Conservation (phyloP, 805 yeast species). For the Starmerella lactis-condensi region DNA sequence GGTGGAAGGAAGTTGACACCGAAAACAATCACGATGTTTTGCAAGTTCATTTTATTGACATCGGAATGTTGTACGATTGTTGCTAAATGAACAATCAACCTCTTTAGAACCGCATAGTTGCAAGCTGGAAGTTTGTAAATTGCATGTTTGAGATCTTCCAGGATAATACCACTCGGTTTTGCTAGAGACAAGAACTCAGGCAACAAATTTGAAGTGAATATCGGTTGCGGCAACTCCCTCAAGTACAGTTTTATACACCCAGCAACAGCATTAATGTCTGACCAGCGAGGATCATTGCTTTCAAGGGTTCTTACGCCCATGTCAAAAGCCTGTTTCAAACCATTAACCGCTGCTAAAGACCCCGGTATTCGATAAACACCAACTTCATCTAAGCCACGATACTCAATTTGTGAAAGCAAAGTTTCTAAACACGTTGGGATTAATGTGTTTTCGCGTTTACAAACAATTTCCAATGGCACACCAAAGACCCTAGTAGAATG, state of each 20-base stretch:
- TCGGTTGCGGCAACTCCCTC: slow-evolving; percentile 73
- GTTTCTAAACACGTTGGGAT: slow-evolving; percentile 51
- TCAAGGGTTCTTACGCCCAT: slow-evolving; percentile 25
- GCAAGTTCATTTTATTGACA: slow-evolving; percentile 68
- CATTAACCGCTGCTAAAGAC: slow-evolving; percentile 38
- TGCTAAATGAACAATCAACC: slow-evolving; percentile 51
- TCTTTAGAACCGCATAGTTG: slow-evolving; percentile 50
- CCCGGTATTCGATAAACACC: slow-evolving; percentile 72
- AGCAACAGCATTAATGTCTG: slow-evolving; percentile 71
- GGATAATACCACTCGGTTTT: slow-evolving; percentile 14
- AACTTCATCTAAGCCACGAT: slow-evolving; percentile 74
- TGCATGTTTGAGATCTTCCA: slow-evolving; percentile 18
- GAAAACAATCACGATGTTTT: slow-evolving; percentile 79
- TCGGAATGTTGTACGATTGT: slow-evolving; percentile 48
- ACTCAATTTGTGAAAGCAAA: slow-evolving; percentile 58
- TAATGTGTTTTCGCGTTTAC: slow-evolving; percentile 45
- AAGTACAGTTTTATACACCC: slow-evolving; percentile 71
- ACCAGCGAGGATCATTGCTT: slow-evolving; percentile 37
- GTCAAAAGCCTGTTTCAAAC: slow-evolving; percentile 36
- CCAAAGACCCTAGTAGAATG: slow-evolving; percentile 50
- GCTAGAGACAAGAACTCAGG: slow-evolving; percentile 31
- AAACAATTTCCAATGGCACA: slow-evolving; percentile 58
- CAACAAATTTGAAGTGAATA: slow-evolving; percentile 50
- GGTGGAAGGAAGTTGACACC: slow-evolving; percentile 39
- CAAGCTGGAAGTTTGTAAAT: slow-evolving; percentile 37